Evolutionary conservation across 192 early-diverging fungal genomes (phyloP).

Genomic region (Linnemannia zychae): DNA sequence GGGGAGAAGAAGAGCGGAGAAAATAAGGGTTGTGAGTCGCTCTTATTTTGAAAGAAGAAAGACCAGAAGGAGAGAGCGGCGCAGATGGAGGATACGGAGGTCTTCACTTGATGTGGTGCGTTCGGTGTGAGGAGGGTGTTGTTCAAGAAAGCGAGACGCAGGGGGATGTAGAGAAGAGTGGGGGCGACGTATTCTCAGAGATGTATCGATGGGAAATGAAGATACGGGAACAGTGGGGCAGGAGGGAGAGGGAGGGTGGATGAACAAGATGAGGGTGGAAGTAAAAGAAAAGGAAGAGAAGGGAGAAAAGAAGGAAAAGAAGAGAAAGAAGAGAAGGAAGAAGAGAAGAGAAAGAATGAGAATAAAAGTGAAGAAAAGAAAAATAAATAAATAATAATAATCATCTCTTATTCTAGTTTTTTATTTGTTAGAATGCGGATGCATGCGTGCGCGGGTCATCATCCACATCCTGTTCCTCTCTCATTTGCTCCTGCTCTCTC

Average conservation of each 20-base stretch:
- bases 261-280: not conserved
- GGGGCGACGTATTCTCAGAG: not conserved
- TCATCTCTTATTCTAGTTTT: not conserved
- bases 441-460: not conserved
- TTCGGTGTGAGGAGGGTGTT: not conserved
- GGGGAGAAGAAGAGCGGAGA: not conserved
- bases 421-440: slow-evolving; percentile 1
- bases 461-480: not conserved
- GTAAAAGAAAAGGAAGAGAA: not conserved
- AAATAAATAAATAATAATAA: slow-evolving; percentile 13
- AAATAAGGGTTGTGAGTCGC: not conserved
- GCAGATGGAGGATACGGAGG: not conserved
- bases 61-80: not conserved
- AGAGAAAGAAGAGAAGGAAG: not conserved
- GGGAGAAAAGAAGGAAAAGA: not conserved
- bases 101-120: not conserved
- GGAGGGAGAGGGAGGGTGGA: not conserved
- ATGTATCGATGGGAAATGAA: not conserved
- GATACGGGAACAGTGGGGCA: not conserved
- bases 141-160: not conserved
- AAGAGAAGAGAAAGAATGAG: not conserved
- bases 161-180: not conserved
- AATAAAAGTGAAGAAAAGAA: no score
- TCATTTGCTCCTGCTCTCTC: not conserved
- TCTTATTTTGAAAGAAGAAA: not conserved